Evolutionary conservation across 495 filamentous ascomycete genomes (phyloP), one percentile per base, ranked within the genome.

Genomic region (Trichoderma parareesei): DNA sequence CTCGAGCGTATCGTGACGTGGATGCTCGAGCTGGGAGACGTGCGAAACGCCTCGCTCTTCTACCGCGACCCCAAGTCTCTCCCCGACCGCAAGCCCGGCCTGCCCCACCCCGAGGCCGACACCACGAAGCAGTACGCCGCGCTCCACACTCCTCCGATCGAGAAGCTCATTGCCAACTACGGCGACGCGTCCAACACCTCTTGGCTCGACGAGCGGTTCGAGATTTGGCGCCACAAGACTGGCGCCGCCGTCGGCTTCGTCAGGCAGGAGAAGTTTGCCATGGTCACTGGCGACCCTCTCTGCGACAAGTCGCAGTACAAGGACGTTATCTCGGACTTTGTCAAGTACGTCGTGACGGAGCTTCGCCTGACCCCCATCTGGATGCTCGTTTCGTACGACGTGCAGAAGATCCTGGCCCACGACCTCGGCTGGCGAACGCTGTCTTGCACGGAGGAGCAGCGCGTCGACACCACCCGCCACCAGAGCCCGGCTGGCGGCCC

Each of bases 1-100:
- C 78, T 97, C 7, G 93, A 97, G 75, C 89, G 92, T 57, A 78
- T 96, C 5, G 74, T 96, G 11, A 93, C 96, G 82, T 84, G 96
- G 38, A 73, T 96, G 65, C 79, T 97, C 37, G 84, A 89, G 67
- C 77, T 96, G 9, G 92, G 92, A 67, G 93, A 97, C 74, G 93
- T 97, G 64, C 87, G 93, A 38, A 83, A 94, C 42, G 91, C 90
- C 1, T 92, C 91, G 3, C 74, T 95, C 42, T 95, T 89, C 80
- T 86, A 87, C 41, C 86, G 92, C 63, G 93, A 97, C 74, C 92
- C 93, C 7, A 89, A 89, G 77, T 91, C 82, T 2, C 71, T 94
- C 33, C 90, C 90, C 3, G 80, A 83, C 14, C 85, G 81, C 69
- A 73, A 71, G 20, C 63, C 67, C 0, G 57, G 61, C 35, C 75